These are phyloP conservation scores for Venturia pyrina DNA, from an alignment of 2,329 filamentous ascomycete genomes.

Conservation along the genomic window DNA sequence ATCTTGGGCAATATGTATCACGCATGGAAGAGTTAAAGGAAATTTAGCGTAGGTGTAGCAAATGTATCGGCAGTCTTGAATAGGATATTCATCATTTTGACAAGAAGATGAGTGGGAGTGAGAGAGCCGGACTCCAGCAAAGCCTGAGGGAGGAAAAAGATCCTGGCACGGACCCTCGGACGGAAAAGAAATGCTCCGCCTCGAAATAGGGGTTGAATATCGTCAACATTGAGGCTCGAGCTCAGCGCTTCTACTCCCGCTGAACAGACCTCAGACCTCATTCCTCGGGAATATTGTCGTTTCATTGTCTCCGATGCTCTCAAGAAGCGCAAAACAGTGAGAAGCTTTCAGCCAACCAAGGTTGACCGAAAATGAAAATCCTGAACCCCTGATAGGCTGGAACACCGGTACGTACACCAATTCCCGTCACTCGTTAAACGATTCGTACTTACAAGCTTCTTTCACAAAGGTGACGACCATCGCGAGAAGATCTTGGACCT, in stretches of 20 bases:
- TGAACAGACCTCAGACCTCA: neutral
- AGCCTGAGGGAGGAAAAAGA: neutral
- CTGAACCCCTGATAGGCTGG: neutral
- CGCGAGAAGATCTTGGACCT: neutral
- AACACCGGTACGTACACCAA: neutral
- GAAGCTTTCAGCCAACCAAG: neutral
- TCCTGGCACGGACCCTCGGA: neutral
- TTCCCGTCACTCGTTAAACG: neutral
- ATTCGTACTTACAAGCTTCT: neutral
- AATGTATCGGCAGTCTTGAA: too few species aligned
- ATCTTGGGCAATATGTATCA: too few species aligned
- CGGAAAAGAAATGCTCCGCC: neutral
- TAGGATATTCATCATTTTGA: too few species aligned
- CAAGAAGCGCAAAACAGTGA: neutral
- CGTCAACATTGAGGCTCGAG: neutral
- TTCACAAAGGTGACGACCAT: neutral
- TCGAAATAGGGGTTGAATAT: constrained; percentile 2
- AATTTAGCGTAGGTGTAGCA: too few species aligned
- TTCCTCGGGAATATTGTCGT: neutral
- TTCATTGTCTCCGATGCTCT: neutral
- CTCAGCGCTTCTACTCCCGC: constrained; percentile 3
- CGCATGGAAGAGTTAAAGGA: too few species aligned
- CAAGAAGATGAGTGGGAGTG: neutral
- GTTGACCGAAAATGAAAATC: neutral
- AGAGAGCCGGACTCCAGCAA: neutral